A percentile compares a stretch with the other conserved stretches of the same genome.
Conservation (phyloP, 2,329 filamentous ascomycete genomes). For the Sarocladiaceae sp. region DNA sequence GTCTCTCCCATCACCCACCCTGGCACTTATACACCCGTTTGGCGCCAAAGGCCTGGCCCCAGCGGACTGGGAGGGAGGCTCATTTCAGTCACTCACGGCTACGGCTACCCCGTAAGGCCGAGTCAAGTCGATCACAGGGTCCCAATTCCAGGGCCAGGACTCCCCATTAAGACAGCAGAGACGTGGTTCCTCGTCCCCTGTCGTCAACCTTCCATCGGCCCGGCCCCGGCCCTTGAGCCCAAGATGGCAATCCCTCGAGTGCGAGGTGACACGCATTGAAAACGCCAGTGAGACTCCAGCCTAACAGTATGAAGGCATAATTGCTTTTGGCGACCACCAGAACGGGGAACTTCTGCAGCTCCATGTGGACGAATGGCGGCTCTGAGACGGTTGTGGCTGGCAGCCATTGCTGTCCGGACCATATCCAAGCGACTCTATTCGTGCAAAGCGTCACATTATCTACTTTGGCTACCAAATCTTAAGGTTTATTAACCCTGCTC, state of each 20-base stretch:
- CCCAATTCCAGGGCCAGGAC: no score
- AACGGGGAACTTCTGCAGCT: no score
- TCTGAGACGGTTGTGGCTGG: background rate
- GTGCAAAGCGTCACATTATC: slow-evolving; percentile 3
- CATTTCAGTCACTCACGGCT: slow-evolving; percentile 2
- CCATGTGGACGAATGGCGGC: background rate
- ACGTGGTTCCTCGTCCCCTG: no score
- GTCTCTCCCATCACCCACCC: no score
- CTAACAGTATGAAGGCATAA: no score
- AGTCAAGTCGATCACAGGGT: background rate
- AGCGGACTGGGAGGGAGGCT: background rate
- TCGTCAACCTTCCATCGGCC: slow-evolving; percentile 2
- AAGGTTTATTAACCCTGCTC: no score
- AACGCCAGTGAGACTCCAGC: slow-evolving; percentile 3
- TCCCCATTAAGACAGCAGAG: no score
- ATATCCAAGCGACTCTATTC: slow-evolving; percentile 1
- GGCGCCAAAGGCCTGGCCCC: no score
- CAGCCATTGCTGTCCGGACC: background rate
- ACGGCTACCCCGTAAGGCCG: no score
- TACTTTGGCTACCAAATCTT: no score
- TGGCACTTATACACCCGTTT: background rate
- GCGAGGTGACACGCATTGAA: slow-evolving; percentile 8
- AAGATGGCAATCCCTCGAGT: slow-evolving; percentile 2
- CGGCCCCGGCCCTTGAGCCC: background rate
- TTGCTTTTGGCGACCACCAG: no score